A percentile compares a stretch with the other conserved stretches of the same genome.
Conservation (phyloP, 306 rosid species). For the Pyrus pyrifolia region DNA sequence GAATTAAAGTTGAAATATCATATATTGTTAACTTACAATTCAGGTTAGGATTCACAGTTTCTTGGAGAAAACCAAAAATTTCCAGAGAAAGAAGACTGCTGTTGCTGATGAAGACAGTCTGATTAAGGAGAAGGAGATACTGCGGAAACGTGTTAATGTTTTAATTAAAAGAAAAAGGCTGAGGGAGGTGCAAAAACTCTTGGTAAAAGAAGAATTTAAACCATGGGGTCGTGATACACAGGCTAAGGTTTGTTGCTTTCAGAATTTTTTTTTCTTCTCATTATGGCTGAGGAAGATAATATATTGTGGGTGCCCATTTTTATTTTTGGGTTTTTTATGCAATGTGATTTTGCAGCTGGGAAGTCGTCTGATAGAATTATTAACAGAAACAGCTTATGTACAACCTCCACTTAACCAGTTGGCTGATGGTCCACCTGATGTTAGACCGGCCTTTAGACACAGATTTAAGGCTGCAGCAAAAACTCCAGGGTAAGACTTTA, state of each 20-base stretch:
- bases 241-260: slow-evolving; percentile 53
- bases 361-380: slow-evolving; percentile 60
- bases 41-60: slow-evolving; percentile 64
- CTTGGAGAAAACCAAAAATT: slow-evolving; percentile 52
- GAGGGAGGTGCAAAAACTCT: slow-evolving; percentile 45
- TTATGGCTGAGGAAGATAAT: background rate
- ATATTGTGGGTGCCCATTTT: slow-evolving; percentile 4
- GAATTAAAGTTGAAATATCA: background rate
- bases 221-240: slow-evolving; percentile 75
- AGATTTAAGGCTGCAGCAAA: slow-evolving; percentile 46
- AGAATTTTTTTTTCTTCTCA: background rate
- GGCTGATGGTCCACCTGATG: slow-evolving; percentile 65
- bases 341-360: slow-evolving; percentile 63
- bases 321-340: background rate
- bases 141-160: slow-evolving; percentile 54
- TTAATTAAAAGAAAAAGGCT: slow-evolving; percentile 49
- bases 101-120: slow-evolving; percentile 33
- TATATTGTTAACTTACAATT: background rate
- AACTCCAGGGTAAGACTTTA: slow-evolving; percentile 47
- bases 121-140: slow-evolving; percentile 48
- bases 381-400: slow-evolving; percentile 67
- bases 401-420: slow-evolving; percentile 65
- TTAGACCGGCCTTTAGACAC: slow-evolving; percentile 83
- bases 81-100: slow-evolving; percentile 27
- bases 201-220: slow-evolving; percentile 52